These are phyloP conservation scores for Coemansia sp. DNA, from an alignment of 192 early-diverging fungal genomes.

Conservation along the genomic window DNA sequence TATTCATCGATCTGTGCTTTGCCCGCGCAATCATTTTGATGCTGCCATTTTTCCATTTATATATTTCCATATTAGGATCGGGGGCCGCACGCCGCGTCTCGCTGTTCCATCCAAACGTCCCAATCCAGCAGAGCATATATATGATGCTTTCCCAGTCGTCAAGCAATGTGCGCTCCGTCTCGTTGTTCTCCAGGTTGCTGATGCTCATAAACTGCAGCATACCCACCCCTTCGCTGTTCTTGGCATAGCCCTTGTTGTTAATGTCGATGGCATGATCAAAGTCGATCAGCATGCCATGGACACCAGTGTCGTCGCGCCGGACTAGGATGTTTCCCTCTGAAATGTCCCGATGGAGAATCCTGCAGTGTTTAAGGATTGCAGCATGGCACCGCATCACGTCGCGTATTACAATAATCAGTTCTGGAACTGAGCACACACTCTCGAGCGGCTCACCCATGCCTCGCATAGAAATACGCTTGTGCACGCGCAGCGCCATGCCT, in stretches of 20 bases:
- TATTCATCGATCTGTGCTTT: not conserved
- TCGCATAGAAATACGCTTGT: constrained; percentile 8
- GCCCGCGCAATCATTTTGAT: not conserved
- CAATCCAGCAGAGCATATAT: constrained; percentile 28
- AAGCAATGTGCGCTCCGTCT: constrained; percentile 12
- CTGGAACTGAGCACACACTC: not conserved
- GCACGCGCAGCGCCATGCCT: not conserved
- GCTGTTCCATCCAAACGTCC: constrained; percentile 17
- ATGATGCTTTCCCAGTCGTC: constrained; percentile 34
- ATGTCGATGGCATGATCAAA: constrained; percentile 22
- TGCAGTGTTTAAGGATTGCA: not conserved
- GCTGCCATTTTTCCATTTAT: no score
- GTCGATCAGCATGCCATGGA: constrained; percentile 26
- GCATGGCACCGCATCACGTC: constrained; percentile 18
- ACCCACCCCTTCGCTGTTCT: constrained; percentile 6
- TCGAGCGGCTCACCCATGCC: constrained; percentile 11
- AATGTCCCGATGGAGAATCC: constrained; percentile 21
- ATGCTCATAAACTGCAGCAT: constrained; percentile 38
- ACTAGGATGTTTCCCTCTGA: constrained; percentile 22
- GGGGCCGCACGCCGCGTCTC: no score
- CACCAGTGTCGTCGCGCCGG: not conserved
- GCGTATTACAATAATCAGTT: constrained; percentile 13
- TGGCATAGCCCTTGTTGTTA: not conserved
- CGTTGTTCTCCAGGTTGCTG: constrained; percentile 17
- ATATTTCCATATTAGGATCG: no score